A percentile compares a stretch with the other conserved stretches of the same genome.
Conservation (phyloP, 208 protist species). For the Borovskyia barvae region DNA sequence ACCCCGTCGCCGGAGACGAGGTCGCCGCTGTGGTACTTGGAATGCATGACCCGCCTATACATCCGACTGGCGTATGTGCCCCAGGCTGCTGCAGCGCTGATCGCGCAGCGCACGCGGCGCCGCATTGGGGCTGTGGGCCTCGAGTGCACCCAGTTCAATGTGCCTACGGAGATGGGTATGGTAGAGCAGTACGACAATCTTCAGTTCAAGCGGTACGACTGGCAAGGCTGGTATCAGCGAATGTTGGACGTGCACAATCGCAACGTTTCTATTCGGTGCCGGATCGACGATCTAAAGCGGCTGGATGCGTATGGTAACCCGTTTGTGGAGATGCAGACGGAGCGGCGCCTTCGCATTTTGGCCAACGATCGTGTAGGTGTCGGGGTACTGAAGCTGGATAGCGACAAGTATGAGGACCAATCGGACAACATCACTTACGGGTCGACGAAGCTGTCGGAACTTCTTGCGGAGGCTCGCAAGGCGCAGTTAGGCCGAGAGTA, state of each 20-base stretch:
- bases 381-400: conserved; percentile 86
- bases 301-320: conserved; percentile 70
- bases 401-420: conserved; percentile 90
- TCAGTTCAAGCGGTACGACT: conserved; percentile 90
- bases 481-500: conserved; percentile 86
- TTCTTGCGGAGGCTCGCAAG: conserved; percentile 89
- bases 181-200: conserved; percentile 90
- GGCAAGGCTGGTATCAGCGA: conserved; percentile 90
- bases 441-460: conserved; percentile 66
- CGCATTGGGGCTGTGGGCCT: conserved; percentile 74
- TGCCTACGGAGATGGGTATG: conserved; percentile 78
- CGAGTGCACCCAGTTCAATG: conserved; percentile 66
- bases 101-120: conserved; percentile 75
- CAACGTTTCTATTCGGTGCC: conserved; percentile 83
- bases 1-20: background rate
- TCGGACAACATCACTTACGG: conserved; percentile 83
- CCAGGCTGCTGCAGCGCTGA: conserved; percentile 69
- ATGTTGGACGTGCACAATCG: conserved; percentile 90
- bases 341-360: conserved; percentile 82
- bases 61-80: conserved; percentile 82
- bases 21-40: conserved; percentile 23
- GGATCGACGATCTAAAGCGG: conserved; percentile 76
- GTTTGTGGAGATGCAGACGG: conserved; percentile 82
- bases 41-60: conserved; percentile 71
- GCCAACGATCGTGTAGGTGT: conserved; percentile 78